Percentiles rank a stretch among this genome's conserved stretches.
phyloP scores from a whole-genome alignment of 805 yeast species.

The Cyberlindnera saturnus region DNA sequence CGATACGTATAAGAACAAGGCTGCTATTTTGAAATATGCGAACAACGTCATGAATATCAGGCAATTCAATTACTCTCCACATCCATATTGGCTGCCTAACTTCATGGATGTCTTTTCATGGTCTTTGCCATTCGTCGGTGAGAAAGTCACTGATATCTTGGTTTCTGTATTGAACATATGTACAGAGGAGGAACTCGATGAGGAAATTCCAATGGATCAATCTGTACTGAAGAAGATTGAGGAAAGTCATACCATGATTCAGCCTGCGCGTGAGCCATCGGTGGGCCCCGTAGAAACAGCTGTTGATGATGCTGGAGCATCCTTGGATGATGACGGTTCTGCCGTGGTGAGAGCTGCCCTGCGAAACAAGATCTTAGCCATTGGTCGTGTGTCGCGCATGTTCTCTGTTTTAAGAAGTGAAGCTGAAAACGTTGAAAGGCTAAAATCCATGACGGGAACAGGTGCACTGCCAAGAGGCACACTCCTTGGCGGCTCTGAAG shows the following conservation, averaged over 20 bases:
- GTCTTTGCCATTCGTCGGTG: slow-evolving; percentile 97
- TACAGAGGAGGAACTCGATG: slow-evolving; percentile 89
- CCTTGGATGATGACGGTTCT: not conserved
- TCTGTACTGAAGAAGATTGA: slow-evolving; percentile 10
- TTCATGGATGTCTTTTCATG: slow-evolving; percentile 97
- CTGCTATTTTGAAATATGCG: slow-evolving; percentile 89
- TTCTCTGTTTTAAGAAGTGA: slow-evolving; percentile 84
- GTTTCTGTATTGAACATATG: slow-evolving; percentile 87
- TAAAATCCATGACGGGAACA: slow-evolving; percentile 58
- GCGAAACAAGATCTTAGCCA: slow-evolving; percentile 86
- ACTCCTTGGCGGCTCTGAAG: slow-evolving; percentile 75
- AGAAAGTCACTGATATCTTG: slow-evolving; percentile 89
- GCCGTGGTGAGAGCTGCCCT: slow-evolving; percentile 42
- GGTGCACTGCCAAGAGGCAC: slow-evolving; percentile 86
- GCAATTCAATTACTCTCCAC: slow-evolving; percentile 88
- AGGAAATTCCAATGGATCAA: slow-evolving; percentile 49
- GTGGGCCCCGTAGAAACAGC: no score
- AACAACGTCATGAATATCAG: slow-evolving; percentile 90
- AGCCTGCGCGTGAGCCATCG: no score
- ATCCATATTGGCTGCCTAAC: slow-evolving; percentile 95
- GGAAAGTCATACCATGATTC: no score
- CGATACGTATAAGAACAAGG: slow-evolving; percentile 89
- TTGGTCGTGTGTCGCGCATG: slow-evolving; percentile 94
- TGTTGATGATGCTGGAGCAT: no score
- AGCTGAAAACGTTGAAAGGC: slow-evolving; percentile 75